phyloP scores from a whole-genome alignment of 495 filamentous ascomycete species.

The Podospora sp. region DNA sequence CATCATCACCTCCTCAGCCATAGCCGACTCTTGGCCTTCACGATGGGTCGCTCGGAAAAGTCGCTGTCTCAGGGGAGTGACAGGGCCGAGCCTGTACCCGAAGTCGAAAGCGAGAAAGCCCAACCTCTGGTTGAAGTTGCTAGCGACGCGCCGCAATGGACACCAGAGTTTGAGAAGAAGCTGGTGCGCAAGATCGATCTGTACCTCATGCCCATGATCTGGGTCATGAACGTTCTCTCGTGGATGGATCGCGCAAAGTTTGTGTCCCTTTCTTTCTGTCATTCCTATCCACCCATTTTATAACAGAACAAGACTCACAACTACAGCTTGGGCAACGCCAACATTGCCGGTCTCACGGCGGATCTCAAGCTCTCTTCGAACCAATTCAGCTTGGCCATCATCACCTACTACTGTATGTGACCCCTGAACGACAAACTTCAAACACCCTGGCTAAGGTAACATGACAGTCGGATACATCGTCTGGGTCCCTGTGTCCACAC shows the following conservation, averaged over 20 bases:
- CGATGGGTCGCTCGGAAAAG: neutral
- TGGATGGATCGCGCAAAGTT: conserved; percentile 56
- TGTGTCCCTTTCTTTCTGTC: neutral
- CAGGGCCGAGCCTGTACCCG: no score
- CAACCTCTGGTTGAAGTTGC: neutral
- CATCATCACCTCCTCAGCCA: neutral
- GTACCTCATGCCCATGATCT: conserved; percentile 43
- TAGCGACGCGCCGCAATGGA: conserved; percentile 6
- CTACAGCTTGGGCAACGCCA: conserved; percentile 60
- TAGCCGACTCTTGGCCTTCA: neutral
- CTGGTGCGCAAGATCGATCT: conserved; percentile 43
- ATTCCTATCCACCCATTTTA: no score
- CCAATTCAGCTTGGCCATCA: conserved; percentile 61
- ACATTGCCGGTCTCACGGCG: conserved; percentile 59
- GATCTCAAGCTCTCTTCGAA: conserved; percentile 59
- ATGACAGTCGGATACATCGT: conserved; percentile 59
- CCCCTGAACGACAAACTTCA: neutral
- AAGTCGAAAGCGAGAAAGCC: conserved; percentile 8
- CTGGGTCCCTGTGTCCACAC: conserved; percentile 32
- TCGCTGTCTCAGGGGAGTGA: neutral
- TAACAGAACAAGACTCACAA: no score
- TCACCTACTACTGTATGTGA: conserved; percentile 56
- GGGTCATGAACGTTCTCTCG: conserved; percentile 45
- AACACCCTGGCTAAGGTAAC: neutral
- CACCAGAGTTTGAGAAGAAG: conserved; percentile 29